Conservation (phyloP, 257 asterid genomes). For the Salvia hispanica region DNA sequence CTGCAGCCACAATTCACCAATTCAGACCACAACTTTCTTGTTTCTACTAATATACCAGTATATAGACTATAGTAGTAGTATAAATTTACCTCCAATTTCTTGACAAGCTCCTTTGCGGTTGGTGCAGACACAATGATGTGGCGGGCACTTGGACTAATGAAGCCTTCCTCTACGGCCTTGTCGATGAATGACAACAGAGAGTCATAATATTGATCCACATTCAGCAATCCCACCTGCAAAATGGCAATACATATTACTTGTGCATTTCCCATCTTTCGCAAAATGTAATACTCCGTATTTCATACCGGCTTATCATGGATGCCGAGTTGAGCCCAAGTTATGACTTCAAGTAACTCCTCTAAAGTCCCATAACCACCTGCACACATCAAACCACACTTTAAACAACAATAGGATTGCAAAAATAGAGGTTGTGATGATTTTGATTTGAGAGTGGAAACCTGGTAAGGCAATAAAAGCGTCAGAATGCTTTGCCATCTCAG, state of each 20-base stretch:
- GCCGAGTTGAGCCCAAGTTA: conserved; percentile 67
- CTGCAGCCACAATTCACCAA: conserved; percentile 25
- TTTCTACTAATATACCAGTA: too few relatives aligned
- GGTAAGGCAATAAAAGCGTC: conserved; percentile 99
- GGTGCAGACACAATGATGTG: conserved; percentile 61
- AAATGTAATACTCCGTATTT: background rate
- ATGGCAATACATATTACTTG: background rate
- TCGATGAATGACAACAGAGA: conserved; percentile 50
- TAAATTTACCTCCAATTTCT: conserved; percentile 50
- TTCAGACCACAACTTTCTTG: too few relatives aligned
- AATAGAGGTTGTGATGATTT: too few relatives aligned
- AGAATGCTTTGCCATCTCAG: conserved; percentile 95
- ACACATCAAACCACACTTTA: background rate
- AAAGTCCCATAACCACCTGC: conserved; percentile 63
- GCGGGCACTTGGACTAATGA: conserved; percentile 54
- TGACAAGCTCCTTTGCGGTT: conserved; percentile 48
- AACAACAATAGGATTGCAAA: too few relatives aligned
- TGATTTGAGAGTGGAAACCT: conserved; percentile 51
- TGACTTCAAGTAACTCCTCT: conserved; percentile 61
- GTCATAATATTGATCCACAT: conserved; percentile 56
- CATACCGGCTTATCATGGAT: conserved; percentile 62
- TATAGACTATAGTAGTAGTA: too few relatives aligned
- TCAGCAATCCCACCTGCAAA: conserved; percentile 59
- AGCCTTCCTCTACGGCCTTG: conserved; percentile 65
- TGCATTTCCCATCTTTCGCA: background rate